A percentile compares a stretch with the other conserved stretches of the same genome.
Conservation (phyloP, 169 alveolate species). For the Perkinsus olseni region DNA sequence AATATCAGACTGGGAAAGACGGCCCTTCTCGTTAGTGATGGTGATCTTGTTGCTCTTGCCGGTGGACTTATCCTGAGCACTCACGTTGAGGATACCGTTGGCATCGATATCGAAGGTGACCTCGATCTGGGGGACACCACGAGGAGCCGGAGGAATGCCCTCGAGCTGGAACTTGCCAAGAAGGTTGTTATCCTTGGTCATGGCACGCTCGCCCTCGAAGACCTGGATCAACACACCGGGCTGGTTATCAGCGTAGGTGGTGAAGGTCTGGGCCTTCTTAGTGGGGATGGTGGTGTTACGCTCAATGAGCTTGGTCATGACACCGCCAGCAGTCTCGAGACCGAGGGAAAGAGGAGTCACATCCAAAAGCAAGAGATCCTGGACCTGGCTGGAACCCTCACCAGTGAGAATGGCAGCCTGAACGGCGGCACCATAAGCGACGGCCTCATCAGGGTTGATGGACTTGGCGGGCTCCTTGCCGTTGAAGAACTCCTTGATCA, state of each 20-base stretch:
- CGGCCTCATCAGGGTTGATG: slow-evolving; percentile 91
- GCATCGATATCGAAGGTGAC: slow-evolving; percentile 94
- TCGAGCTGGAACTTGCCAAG: slow-evolving; percentile 93
- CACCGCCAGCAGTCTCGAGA: slow-evolving; percentile 91
- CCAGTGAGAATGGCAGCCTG: slow-evolving; percentile 88
- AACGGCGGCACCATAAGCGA: slow-evolving; percentile 91
- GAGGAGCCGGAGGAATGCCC: slow-evolving; percentile 96
- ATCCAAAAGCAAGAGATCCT: slow-evolving; percentile 81
- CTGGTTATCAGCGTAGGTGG: slow-evolving; percentile 96
- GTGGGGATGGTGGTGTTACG: slow-evolving; percentile 98
- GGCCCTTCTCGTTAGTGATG: slow-evolving; percentile 91
- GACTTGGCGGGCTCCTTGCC: slow-evolving; percentile 83
- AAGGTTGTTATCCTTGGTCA: slow-evolving; percentile 91
- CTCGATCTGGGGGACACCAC: slow-evolving; percentile 96
- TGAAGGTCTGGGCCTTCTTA: slow-evolving; percentile 90
- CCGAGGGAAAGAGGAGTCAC: slow-evolving; percentile 88
- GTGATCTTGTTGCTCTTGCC: slow-evolving; percentile 87
- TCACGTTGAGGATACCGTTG: slow-evolving; percentile 89
- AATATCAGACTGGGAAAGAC: slow-evolving; percentile 85
- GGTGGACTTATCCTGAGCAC: slow-evolving; percentile 91
- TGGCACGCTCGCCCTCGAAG: slow-evolving; percentile 91
- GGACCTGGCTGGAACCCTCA: slow-evolving; percentile 75
- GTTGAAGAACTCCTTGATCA: slow-evolving; percentile 82
- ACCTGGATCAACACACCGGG: slow-evolving; percentile 92
- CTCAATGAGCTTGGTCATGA: slow-evolving; percentile 83